Base-by-base conservation (phyloP, 2,329 filamentous ascomycete genomes). In the Aspergillus clavatus region DNA sequence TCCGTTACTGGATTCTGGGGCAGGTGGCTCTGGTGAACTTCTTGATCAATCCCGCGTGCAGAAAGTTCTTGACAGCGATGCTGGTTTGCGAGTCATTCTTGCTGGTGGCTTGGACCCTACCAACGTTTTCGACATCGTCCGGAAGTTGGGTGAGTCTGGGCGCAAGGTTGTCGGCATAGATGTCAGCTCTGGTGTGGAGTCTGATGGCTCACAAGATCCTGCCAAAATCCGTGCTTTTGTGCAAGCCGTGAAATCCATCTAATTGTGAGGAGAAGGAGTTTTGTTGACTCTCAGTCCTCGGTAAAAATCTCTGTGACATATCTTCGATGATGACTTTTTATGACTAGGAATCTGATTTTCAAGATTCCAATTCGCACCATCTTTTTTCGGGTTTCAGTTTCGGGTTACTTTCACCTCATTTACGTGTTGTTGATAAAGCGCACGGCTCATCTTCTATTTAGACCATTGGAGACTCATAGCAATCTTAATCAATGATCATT, bases 161-260 rank as follows among this genome's bases (percentile, higher is more conserved):
- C 74, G 74, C 7, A 80, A 83, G 48, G 80, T 96, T 10, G 72
- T 89, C 26, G 90, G 85, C 2, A 86, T 98, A 3, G 93, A 98
- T 72, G 88, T 95, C 16, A 95, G 89, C 67, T 95, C 88, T 60
- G 94, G 94, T 0, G 89, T 98, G 2, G 93, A 97, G 69, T 83
- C 82, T 27, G 79, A 85, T 56, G 91, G 89, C 2, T 74, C 81
- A 62, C 93, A 98, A 69, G 86, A 84, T 66, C 59, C 91, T 46
- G 79, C 81, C 14, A 94, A 86, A 72, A 97, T 98, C 55, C 74
- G 75, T 52, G 80, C 78, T 3, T 98, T 98, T 68, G 75, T 97
- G 31, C 78, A 80, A 62, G 81, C 82, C 27, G 87, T 83, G 0
- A 93, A 93, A 66, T 67, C 69, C 24, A 72, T 61, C 45, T 55